Base-by-base conservation (phyloP, 805 yeast species). In the Ogataea paraovalis region DNA sequence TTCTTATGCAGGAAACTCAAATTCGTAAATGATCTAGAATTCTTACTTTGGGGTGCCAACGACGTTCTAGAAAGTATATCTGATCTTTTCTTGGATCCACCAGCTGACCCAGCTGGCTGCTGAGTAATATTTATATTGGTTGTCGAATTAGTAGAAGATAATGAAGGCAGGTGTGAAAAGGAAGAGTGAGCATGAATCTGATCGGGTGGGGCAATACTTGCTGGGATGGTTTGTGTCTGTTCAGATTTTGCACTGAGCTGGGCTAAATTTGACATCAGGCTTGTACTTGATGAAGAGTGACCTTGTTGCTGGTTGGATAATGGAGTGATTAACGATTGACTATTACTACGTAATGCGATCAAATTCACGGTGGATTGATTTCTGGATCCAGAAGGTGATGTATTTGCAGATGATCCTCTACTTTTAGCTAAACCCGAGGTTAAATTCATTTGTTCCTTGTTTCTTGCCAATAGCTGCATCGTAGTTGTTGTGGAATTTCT, bases 321-420 rank as follows among this genome's bases (percentile, higher is more conserved):
- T 16, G 38, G 7, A 16, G 4, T 34, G 5, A 34, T 6, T 5
- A 34, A 4, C 8, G 38, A 16, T 27, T 47, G 51, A 18, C 38
- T 42, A 12, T 41, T 28, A 33, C 32, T 40, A 46, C 58, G 45
- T 23, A 48, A 23, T 13, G 43, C 36, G 8, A 47, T 33, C 18
- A 62, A 42, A 40, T 68, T 72, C 8, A 66, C 58, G 4, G 62
- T 47, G 2, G 75, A 71, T 9, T 62, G 70, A 48, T 62, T 66
- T 46, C 75, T 57, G 0, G 76, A 72, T 6, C 53, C 46, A 0
- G 69, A 58, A 1, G 77, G 79, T 4, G 80, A 75, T 3, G 76
- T 61, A 42, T 49, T 55, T 12, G 48, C 27, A 2, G 68, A 64
- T 3, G 69, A 64, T n/a, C 65, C 67, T 38, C 67, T 48, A 22